Conservation (phyloP, 768 basidiomycete genomes). For the Psilocybe tampanensis region DNA sequence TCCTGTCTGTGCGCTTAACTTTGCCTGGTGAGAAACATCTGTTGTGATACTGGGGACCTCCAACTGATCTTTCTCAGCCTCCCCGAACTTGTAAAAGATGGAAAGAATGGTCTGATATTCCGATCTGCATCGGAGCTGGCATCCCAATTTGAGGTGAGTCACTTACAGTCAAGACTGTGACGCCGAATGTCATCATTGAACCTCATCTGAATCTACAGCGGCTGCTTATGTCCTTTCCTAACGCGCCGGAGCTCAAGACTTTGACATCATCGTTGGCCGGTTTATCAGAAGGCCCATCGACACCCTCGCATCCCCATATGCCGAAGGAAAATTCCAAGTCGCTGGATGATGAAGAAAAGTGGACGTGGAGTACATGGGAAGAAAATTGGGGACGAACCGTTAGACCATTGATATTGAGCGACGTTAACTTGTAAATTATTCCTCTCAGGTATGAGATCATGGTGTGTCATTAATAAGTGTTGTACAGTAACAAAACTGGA, state of each 20-base stretch:
- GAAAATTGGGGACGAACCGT: constrained; percentile 82
- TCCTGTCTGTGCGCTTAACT: constrained; percentile 90
- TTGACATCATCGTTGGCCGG: constrained; percentile 54
- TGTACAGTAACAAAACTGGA: neutral
- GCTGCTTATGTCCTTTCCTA: constrained; percentile 63
- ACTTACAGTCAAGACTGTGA: constrained; percentile 1
- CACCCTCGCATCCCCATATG: constrained; percentile 22
- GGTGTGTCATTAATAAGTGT: neutral
- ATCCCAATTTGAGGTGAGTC: constrained; percentile 65
- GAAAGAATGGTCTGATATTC: constrained; percentile 85
- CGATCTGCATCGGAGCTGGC: constrained; percentile 66
- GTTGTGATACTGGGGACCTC: neutral
- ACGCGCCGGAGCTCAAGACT: constrained; percentile 46
- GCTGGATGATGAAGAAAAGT: constrained; percentile 25
- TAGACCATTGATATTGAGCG: constrained; percentile 55
- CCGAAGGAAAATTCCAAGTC: constrained; percentile 13
- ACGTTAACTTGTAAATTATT: constrained; percentile 32
- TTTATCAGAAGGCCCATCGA: constrained; percentile 28
- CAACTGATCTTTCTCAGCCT: constrained; percentile 50
- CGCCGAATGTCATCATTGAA: neutral
- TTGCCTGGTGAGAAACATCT: constrained; percentile 65
- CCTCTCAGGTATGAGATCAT: neutral
- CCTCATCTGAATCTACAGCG: constrained; percentile 34
- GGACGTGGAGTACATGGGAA: constrained; percentile 79
- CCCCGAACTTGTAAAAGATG: constrained; percentile 82